A percentile compares a stretch with the other conserved stretches of the same genome.
Conservation (phyloP, 768 basidiomycete species). For the Boletus vermiculosoides region DNA sequence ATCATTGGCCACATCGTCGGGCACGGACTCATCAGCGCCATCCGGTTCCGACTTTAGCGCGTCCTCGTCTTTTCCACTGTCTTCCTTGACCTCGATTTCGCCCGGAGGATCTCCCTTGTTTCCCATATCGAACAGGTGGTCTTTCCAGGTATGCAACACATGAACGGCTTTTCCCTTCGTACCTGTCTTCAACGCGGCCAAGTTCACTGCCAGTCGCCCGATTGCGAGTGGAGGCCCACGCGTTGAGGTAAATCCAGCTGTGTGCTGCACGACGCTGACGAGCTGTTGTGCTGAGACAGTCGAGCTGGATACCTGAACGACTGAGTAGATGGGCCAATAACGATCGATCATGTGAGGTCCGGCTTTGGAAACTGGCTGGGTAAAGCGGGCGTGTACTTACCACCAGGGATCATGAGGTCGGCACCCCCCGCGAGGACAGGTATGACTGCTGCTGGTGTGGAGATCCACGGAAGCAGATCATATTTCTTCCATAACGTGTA, state of each 20-base stretch:
- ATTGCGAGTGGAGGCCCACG: slow-evolving; percentile 63
- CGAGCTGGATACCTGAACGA: slow-evolving; percentile 50
- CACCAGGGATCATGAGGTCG: slow-evolving; percentile 87
- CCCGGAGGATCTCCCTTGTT: slow-evolving; percentile 58
- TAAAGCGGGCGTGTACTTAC: slow-evolving; percentile 39
- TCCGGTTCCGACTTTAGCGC: slow-evolving; percentile 11
- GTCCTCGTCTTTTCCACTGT: slow-evolving; percentile 8
- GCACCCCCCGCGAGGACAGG: slow-evolving; percentile 75
- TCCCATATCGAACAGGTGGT: slow-evolving; percentile 72
- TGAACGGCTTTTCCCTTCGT: slow-evolving; percentile 78
- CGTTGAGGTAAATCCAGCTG: slow-evolving; percentile 28
- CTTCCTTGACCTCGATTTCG: slow-evolving; percentile 28
- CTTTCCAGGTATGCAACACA: slow-evolving; percentile 74
- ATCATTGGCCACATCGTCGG: slow-evolving; percentile 7
- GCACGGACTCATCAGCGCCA: slow-evolving; percentile 5
- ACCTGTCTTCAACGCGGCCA: slow-evolving; percentile 45
- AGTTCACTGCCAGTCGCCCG: slow-evolving; percentile 63
- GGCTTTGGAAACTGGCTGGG: neutral
- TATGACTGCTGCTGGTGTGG: slow-evolving; percentile 69
- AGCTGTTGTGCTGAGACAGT: slow-evolving; percentile 47
- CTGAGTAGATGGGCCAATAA: slow-evolving; percentile 32
- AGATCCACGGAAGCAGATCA: slow-evolving; percentile 65
- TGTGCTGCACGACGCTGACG: slow-evolving; percentile 60
- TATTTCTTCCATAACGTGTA: slow-evolving; percentile 80
- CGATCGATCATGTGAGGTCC: neutral